Base-by-base conservation (phyloP, 345 rosid species). In the Reutealis trisperma region DNA sequence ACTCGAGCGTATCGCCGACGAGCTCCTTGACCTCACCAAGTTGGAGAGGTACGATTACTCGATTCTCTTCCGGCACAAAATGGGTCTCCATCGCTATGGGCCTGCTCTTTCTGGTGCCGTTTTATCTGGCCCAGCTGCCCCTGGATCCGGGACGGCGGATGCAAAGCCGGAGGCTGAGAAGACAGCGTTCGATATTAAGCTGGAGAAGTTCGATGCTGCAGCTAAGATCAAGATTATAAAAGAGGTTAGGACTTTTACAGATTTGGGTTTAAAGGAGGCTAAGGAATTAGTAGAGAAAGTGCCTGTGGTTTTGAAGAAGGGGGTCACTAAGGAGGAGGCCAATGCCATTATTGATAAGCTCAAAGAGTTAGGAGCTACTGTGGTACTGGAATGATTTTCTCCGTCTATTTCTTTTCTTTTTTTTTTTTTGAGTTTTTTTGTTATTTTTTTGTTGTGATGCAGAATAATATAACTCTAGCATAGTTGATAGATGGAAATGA, bases 281-380 rank as follows among this genome's bases (percentile, higher is more conserved):
- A 90, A 95, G 60, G 97, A 86, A 2, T 71, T 95, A 77, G 98
- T 90, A 75, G 99, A 93, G 85, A 92, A 93, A 87, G 96, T 83
- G 58, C 94, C 98, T 0, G 91, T 84, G 67, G 85, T 92, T 59
- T 73, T 95, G 70, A 93, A 92, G 88, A 90, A 86, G 71, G 94
- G 97, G 18, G 49, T 90, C 1, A 76, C 88, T 0, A 93, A 92
- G 72, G 94, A 90, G 65, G 97, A 92, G 67, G 97, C 91, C 32
- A 77, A 86, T 30, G 72, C 83, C 71, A 92, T 93, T 76, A 63
- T 85, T 52, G 87, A 86, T 79, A 95, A 95, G 84, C 91, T 95
- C 63, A 89, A 92, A 82, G 87, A 79, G 19, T 76, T 90, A 72
- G 97, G 96, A 59, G 97, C 93, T 51, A 73, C 88, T 34, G 92